phyloP scores from a whole-genome alignment of 129 eudicot species.

The Daucus carota region DNA sequence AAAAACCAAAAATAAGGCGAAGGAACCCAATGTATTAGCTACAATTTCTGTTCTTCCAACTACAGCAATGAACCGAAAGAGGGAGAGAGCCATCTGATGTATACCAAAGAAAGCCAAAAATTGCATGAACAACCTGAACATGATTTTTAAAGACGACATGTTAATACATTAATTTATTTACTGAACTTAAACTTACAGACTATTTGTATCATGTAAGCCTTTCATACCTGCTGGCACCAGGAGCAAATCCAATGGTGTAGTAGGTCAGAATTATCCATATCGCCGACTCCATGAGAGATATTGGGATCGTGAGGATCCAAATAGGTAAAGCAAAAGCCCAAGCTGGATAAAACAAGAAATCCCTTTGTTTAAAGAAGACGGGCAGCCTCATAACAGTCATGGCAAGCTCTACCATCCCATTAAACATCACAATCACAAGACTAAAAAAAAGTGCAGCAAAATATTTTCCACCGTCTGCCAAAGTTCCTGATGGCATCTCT shows the following conservation, averaged over 20 bases:
- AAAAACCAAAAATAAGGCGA: slow-evolving; percentile 52
- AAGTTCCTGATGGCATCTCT: slow-evolving; percentile 49
- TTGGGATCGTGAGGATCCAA: slow-evolving; percentile 56
- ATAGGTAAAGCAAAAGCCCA: slow-evolving; percentile 81
- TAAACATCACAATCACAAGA: slow-evolving; percentile 70
- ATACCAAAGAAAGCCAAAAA: slow-evolving; percentile 50
- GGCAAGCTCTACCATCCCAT: slow-evolving; percentile 60
- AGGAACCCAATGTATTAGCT: slow-evolving; percentile 51
- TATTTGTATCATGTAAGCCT: background rate
- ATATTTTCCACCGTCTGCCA: slow-evolving; percentile 59
- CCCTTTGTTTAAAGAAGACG: slow-evolving; percentile 64
- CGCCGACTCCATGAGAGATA: slow-evolving; percentile 52
- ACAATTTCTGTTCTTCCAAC: slow-evolving; percentile 59
- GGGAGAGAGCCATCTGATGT: slow-evolving; percentile 78
- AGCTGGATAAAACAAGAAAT: slow-evolving; percentile 65
- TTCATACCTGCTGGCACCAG: slow-evolving; percentile 41
- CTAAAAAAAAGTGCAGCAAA: slow-evolving; percentile 71
- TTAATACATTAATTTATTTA: background rate
- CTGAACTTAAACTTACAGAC: background rate
- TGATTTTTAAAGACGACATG: background rate
- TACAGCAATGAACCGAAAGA: slow-evolving; percentile 51
- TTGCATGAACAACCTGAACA: slow-evolving; percentile 59
- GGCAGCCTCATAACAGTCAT: slow-evolving; percentile 60
- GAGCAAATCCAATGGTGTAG: slow-evolving; percentile 76
- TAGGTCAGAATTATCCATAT: slow-evolving; percentile 61